A percentile compares a stretch with the other conserved stretches of the same genome.
These are phyloP conservation scores for Ceratocystis destructans DNA, from an alignment of 2,329 filamentous ascomycete species.

Conservation along the genomic window DNA sequence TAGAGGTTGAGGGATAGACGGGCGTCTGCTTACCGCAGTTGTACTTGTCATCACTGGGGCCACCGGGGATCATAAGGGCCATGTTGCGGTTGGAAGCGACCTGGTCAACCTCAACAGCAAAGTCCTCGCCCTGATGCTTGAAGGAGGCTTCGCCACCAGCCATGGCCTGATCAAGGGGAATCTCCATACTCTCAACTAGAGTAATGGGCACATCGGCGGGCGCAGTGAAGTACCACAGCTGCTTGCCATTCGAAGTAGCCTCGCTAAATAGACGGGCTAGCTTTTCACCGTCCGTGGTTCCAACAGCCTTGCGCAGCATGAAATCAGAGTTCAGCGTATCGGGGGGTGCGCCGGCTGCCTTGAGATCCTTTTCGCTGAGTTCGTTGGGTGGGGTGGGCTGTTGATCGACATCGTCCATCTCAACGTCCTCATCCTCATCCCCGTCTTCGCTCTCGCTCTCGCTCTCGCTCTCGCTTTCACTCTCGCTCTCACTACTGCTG, in stretches of 20 bases:
- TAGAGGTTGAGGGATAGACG: neutral
- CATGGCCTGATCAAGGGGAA: conserved; percentile 41
- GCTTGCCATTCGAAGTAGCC: conserved; percentile 51
- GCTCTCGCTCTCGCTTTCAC: conserved; percentile 10
- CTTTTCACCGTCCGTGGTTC: conserved; percentile 31
- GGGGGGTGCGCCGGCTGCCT: conserved; percentile 19
- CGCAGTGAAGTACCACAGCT: conserved; percentile 69
- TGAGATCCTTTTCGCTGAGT: conserved; percentile 23
- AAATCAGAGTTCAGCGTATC: conserved; percentile 40
- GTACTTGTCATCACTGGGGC: conserved; percentile 16
- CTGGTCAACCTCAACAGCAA: conserved; percentile 43
- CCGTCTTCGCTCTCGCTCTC: conserved; percentile 19
- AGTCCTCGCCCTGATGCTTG: conserved; percentile 50
- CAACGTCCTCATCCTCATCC: conserved; percentile 19
- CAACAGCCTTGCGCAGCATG: conserved; percentile 36
- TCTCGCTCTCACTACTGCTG: conserved; percentile 9
- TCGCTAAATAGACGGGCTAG: conserved; percentile 43
- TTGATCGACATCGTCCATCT: conserved; percentile 22
- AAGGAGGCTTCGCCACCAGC: conserved; percentile 38
- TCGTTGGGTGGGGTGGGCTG: conserved; percentile 20
- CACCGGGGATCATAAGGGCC: conserved; percentile 17
- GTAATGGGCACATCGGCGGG: conserved; percentile 56
- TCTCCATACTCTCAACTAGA: conserved; percentile 49
- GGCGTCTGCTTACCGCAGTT: conserved; percentile 14
- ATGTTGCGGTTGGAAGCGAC: conserved; percentile 32